Evolutionary conservation across 2,329 filamentous ascomycete genomes (phyloP).

Genomic region (Fonsecaea multimorphosa): DNA sequence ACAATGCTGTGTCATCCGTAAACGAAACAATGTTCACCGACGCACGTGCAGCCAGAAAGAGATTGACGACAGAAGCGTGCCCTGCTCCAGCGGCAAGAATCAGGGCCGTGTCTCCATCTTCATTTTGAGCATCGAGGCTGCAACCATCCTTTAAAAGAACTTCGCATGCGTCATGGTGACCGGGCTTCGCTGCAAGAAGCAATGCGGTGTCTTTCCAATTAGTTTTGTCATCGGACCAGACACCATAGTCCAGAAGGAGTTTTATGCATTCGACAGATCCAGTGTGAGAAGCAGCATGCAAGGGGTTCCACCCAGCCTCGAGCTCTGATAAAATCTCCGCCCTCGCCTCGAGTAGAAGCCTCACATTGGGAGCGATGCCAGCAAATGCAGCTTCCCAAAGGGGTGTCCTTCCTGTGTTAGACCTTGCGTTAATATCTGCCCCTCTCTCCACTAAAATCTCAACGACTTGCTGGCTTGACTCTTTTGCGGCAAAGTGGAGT

Average conservation of each 20-base stretch:
- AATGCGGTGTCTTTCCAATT: background rate
- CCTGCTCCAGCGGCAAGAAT: background rate
- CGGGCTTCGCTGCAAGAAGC: background rate
- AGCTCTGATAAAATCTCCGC: background rate
- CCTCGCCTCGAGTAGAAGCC: background rate
- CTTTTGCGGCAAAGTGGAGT: background rate
- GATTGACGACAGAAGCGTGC: background rate
- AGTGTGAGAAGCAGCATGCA: background rate
- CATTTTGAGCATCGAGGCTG: background rate
- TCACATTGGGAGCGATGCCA: background rate
- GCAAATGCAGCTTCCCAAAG: background rate
- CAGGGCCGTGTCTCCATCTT: background rate
- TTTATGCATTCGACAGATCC: background rate
- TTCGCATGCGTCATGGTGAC: background rate
- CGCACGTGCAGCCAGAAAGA: background rate
- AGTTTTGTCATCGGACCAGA: background rate
- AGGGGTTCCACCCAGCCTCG: background rate
- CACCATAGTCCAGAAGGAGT: background rate
- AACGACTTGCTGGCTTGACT: background rate
- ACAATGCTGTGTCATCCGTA: background rate
- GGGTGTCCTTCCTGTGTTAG: background rate
- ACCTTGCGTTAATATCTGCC: background rate
- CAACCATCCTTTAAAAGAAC: background rate
- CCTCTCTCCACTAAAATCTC: background rate
- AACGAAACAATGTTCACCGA: background rate